phyloP scores from a whole-genome alignment of 2,329 filamentous ascomycete genomes.

The Cytospora piceicola region DNA sequence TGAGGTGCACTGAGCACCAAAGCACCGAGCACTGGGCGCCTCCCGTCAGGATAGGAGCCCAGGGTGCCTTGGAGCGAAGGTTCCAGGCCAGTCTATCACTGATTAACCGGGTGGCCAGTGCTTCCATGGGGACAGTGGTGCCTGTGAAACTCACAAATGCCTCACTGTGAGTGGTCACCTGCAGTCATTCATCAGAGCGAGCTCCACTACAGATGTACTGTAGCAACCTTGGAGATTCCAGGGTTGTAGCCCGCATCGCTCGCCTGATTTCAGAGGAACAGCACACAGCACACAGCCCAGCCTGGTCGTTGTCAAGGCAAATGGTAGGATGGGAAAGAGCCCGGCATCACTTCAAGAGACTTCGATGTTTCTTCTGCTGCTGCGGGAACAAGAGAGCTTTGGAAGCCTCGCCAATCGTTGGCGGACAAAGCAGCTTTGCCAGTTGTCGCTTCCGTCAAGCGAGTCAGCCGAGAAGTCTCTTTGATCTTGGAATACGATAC shows the following conservation, averaged over 20 bases:
- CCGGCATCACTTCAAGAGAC: neutral
- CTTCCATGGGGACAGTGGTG: conserved; percentile 4
- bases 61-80: conserved; percentile 1
- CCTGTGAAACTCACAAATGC: conserved; percentile 14
- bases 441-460: neutral
- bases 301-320: neutral
- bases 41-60: neutral
- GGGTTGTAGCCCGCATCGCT: neutral
- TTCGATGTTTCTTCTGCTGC: neutral
- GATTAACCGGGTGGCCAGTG: conserved; percentile 3
- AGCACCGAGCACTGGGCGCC: neutral
- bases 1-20: neutral
- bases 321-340: conserved; percentile 6
- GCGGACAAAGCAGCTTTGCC: conserved; percentile 3
- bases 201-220: neutral
- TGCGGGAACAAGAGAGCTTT: neutral
- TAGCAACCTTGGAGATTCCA: neutral
- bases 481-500: neutral
- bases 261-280: neutral
- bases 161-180: conserved; percentile 12
- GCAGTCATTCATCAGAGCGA: neutral
- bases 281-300: neutral
- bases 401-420: conserved; percentile 7
- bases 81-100: conserved; percentile 2
- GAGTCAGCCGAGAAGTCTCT: neutral